phyloP scores from a whole-genome alignment of 805 yeast genomes.

The Myxozyma neotropica region DNA sequence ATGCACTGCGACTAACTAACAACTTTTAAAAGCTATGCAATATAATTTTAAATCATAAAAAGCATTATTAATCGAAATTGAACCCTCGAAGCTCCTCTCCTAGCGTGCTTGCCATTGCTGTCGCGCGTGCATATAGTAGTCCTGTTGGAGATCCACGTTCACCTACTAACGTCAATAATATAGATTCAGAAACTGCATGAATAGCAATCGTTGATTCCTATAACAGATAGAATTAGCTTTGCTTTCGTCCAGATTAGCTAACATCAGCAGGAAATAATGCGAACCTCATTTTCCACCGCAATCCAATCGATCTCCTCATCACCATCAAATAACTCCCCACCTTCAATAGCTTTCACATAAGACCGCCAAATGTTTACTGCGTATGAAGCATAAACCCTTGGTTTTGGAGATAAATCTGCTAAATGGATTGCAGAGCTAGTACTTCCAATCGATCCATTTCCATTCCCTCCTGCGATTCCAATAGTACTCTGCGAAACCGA shows the following conservation, averaged over 20 bases:
- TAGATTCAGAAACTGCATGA: conserved; percentile 9
- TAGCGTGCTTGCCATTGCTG: conserved; percentile 36
- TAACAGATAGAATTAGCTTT: conserved; percentile 13
- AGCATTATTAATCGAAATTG: conserved; percentile 14
- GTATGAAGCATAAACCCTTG: conserved; percentile 35
- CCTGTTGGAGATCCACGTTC: conserved; percentile 39
- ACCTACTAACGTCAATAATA: conserved; percentile 38
- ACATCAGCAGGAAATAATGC: no score
- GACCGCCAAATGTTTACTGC: conserved; percentile 34
- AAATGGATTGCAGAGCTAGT: conserved; percentile 19
- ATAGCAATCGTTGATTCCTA: conserved; percentile 28
- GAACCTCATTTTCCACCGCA: conserved; percentile 36
- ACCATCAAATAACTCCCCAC: conserved; percentile 3
- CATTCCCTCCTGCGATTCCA: neutral
- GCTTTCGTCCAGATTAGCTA: no score
- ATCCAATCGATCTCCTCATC: conserved; percentile 35
- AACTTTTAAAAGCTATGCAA: no score
- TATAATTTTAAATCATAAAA: neutral
- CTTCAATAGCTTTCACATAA: conserved; percentile 7
- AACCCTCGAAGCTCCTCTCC: conserved; percentile 36
- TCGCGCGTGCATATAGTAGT: conserved; percentile 33
- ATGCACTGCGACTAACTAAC: no score
- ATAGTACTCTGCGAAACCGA: conserved; percentile 23
- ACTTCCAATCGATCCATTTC: conserved; percentile 1
- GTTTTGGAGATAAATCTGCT: conserved; percentile 28